phyloP scores from a whole-genome alignment of 495 filamentous ascomycete genomes.

The Penicillium egyptiacum region DNA sequence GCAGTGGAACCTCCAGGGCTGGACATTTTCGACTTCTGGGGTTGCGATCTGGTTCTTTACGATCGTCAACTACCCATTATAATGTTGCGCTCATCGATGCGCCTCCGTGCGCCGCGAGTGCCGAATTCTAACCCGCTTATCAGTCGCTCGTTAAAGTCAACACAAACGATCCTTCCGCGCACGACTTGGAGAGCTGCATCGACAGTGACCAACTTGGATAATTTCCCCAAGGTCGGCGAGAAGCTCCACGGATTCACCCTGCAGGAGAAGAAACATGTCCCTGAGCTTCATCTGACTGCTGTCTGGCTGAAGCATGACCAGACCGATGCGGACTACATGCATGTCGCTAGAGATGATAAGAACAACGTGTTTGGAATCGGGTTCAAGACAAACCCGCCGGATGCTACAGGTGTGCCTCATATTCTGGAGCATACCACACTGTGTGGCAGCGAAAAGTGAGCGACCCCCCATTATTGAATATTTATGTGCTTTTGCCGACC shows the following conservation, averaged over 20 bases:
- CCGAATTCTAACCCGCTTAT: constrained; percentile 25
- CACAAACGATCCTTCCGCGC: constrained; percentile 39
- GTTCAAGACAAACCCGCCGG: constrained; percentile 97
- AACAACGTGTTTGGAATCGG: constrained; percentile 99
- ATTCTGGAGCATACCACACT: constrained; percentile 96
- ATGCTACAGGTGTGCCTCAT: constrained; percentile 94
- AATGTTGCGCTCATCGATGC: constrained; percentile 41
- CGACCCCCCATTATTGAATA: not conserved
- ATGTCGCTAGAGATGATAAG: constrained; percentile 89
- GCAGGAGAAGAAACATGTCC: constrained; percentile 81
- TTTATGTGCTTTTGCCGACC: not conserved
- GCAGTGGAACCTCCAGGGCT: not conserved
- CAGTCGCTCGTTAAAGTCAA: constrained; percentile 23
- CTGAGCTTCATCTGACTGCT: constrained; percentile 90
- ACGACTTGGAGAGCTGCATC: constrained; percentile 54
- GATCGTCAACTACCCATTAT: constrained; percentile 9
- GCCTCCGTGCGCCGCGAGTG: constrained; percentile 29
- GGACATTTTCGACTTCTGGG: constrained; percentile 9
- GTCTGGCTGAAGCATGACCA: constrained; percentile 86
- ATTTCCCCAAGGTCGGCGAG: constrained; percentile 74
- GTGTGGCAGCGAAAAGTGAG: constrained; percentile 93
- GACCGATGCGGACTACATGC: constrained; percentile 92
- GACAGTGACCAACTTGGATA: constrained; percentile 68
- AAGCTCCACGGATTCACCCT: constrained; percentile 92
- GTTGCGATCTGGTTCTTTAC: constrained; percentile 1